phyloP scores from a whole-genome alignment of 345 rosid genomes.

The Triadica sebifera region DNA sequence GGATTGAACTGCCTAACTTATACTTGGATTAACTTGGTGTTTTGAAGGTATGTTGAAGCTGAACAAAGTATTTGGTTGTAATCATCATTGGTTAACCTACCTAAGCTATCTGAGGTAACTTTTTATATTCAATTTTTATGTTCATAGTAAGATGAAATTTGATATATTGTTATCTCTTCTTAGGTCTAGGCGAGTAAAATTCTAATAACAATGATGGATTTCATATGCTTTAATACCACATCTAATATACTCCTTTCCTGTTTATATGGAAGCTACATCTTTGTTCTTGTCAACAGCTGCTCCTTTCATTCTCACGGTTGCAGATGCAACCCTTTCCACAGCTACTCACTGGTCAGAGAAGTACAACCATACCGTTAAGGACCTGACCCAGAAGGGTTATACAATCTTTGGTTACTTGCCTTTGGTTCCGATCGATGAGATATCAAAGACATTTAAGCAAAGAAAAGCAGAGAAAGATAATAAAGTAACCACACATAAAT shows the following conservation, averaged over 20 bases:
- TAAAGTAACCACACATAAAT: conserved; percentile 24
- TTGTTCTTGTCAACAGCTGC: too few species aligned
- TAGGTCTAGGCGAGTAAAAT: too few species aligned
- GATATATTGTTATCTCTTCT: neutral
- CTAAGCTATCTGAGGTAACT: conserved; percentile 59
- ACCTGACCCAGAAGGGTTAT: conserved; percentile 60
- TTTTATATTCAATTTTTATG: too few species aligned
- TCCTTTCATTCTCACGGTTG: conserved; percentile 48
- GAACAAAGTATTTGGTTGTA: conserved; percentile 50
- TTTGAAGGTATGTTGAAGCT: conserved; percentile 47
- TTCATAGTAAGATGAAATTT: neutral
- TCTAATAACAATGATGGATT: neutral
- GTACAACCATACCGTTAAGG: conserved; percentile 48
- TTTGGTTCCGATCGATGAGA: conserved; percentile 63
- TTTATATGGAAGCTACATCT: too few species aligned
- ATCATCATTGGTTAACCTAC: conserved; percentile 44
- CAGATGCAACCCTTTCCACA: conserved; percentile 48
- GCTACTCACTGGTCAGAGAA: conserved; percentile 50
- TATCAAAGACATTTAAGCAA: conserved; percentile 51
- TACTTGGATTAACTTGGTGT: neutral
- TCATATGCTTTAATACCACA: too few species aligned
- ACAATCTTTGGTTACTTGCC: conserved; percentile 53
- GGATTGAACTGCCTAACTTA: too few species aligned
- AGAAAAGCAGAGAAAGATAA: conserved; percentile 36
- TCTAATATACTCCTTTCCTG: too few species aligned